Evolutionary conservation across 2,329 filamentous ascomycete species (phyloP), one percentile per base, ranked within the genome.

Genomic region (Diaporthe aspalathi): DNA sequence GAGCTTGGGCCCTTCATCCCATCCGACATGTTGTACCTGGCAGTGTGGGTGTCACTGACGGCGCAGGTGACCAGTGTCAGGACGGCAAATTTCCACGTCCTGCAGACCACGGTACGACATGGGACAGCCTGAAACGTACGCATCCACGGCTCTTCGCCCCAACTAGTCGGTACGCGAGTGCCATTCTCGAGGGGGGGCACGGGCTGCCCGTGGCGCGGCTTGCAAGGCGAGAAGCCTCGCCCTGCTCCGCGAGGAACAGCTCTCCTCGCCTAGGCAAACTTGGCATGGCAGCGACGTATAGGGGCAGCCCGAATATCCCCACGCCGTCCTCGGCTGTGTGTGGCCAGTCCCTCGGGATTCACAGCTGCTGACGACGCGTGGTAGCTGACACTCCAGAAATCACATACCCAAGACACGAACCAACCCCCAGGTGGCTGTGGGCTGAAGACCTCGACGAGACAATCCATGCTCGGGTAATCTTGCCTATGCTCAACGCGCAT

Each of bases 21-120:
- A 62, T 53, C 71, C 62, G 40, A 52, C 32, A 50, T 60, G 52
- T 65, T 66, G 62, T 60, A 60, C 56, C 47, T 38, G 62, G 56
- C 54, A 53, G 49, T 54, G 43, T 52, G 68, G 68, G 54, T 71
- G 62, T 71, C 47, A 70, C 60, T 60, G 68, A 66, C 49, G 29
- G 62, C 27, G 56, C 68, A 60, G 50, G 40, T 65, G 68, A 67
- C 45, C 67, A 52, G 43, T 35, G 22, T 60, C 52, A 57, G 35
- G 50, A 47, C 71, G 60, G 47, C 56, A 60, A 57, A 63, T 50
- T 71, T 71, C 53, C 49, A 62, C 70, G 29, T 67, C 43, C 60
- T 71, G 63, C 71, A 70, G 67, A 63, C 49, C 54, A 71, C 68
- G 63, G 71, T 70, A 53, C 68, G 47, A 73, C 71, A 49, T 43